Conservation (phyloP, 257 asterid genomes). For the Capsicum chinense region DNA sequence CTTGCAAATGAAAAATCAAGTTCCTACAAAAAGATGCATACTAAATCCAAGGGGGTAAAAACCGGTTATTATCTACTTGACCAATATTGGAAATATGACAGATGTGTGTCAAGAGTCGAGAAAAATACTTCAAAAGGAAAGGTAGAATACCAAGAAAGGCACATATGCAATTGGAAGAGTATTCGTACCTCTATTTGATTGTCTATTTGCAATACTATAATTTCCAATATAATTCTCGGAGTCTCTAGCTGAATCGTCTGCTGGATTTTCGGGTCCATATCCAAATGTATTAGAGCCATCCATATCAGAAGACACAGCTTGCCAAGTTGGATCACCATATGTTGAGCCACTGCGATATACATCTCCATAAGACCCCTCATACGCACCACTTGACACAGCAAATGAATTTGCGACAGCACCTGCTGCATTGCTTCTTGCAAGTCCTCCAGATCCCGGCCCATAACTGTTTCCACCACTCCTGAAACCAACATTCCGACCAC, state of each 20-base stretch:
- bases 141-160: not conserved
- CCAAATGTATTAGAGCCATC: slow-evolving; percentile 52
- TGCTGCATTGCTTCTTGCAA: slow-evolving; percentile 58
- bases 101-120: slow-evolving; percentile 11
- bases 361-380: slow-evolving; percentile 50
- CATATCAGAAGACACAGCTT: slow-evolving; percentile 48
- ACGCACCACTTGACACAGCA: slow-evolving; percentile 52
- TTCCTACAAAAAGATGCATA: not conserved
- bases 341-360: slow-evolving; percentile 45
- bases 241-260: slow-evolving; percentile 47
- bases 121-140: not conserved
- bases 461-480: slow-evolving; percentile 64
- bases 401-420: slow-evolving; percentile 55
- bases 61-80: not conserved
- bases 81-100: slow-evolving; percentile 3
- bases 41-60: not conserved
- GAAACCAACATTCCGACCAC: slow-evolving; percentile 53
- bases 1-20: slow-evolving; percentile 7
- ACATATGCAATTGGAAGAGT: slow-evolving; percentile 21
- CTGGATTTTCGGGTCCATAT: slow-evolving; percentile 50
- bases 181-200: slow-evolving; percentile 76
- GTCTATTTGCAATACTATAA: slow-evolving; percentile 61
- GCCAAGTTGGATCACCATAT: slow-evolving; percentile 58
- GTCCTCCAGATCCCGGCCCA: slow-evolving; percentile 64
- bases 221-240: slow-evolving; percentile 51